A percentile compares a stretch with the other conserved stretches of the same genome.
Evolutionary conservation across 768 basidiomycete species (phyloP).

Genomic region (Pleurotus platypus): DNA sequence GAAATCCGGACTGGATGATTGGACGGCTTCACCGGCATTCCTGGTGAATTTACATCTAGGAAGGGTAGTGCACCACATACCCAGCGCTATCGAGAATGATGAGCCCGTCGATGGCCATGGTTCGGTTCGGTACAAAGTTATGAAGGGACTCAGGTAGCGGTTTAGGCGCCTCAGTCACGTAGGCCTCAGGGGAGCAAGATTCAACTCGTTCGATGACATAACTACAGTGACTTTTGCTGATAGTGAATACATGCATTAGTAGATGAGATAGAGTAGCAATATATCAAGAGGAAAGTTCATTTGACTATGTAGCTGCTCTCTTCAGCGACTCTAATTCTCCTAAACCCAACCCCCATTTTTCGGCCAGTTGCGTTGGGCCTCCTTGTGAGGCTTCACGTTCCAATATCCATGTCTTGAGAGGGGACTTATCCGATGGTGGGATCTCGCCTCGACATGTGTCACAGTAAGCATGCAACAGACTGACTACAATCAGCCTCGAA

Average conservation of each 20-base stretch:
- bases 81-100: slow-evolving; percentile 75
- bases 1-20: slow-evolving; percentile 89
- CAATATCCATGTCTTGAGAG: slow-evolving; percentile 24
- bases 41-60: slow-evolving; percentile 9
- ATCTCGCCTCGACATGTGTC: slow-evolving; percentile 34
- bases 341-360: slow-evolving; percentile 24
- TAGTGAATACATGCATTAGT: too few species aligned
- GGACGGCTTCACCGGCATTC: slow-evolving; percentile 45
- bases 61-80: slow-evolving; percentile 35
- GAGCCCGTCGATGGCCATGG: slow-evolving; percentile 78
- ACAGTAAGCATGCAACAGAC: slow-evolving; percentile 51
- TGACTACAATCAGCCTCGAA: slow-evolving; percentile 15
- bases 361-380: slow-evolving; percentile 17
- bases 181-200: too few species aligned
- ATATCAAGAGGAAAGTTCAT: too few species aligned
- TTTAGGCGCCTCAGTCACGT: too few species aligned
- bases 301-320: not conserved
- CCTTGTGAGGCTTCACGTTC: slow-evolving; percentile 16
- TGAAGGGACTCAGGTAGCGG: too few species aligned
- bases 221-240: too few species aligned
- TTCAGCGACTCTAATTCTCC: slow-evolving; percentile 21
- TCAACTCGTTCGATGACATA: too few species aligned
- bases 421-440: slow-evolving; percentile 20
- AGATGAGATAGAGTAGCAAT: too few species aligned
- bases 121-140: too few species aligned